These are phyloP conservation scores for Climacium dendroides DNA, from an alignment of 225 moss, liverwort and hornwort genomes.

Conservation along the genomic window DNA sequence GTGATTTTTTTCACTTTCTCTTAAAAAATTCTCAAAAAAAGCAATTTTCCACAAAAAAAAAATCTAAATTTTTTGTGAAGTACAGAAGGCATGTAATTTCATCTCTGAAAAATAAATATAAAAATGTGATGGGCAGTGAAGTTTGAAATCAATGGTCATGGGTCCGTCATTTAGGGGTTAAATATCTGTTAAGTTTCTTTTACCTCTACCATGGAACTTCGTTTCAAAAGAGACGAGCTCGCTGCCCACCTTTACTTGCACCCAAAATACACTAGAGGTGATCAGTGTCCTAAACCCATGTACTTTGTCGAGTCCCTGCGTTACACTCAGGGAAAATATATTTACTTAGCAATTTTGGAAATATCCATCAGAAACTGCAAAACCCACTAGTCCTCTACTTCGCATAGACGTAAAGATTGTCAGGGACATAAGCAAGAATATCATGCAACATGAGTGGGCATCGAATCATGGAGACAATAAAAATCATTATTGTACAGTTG, in stretches of 20 bases:
- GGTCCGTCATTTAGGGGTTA: too few relatives aligned
- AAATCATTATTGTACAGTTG: slow-evolving; percentile 36
- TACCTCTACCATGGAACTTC: neutral
- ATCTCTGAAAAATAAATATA: too few relatives aligned
- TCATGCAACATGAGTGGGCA: neutral
- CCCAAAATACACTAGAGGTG: neutral
- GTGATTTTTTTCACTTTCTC: too few relatives aligned
- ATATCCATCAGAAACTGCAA: neutral
- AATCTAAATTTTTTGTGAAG: too few relatives aligned
- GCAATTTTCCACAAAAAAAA: too few relatives aligned
- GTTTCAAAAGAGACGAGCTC: neutral
- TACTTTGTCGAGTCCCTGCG: neutral
- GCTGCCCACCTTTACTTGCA: neutral
- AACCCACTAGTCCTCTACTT: neutral
- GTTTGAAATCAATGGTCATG: too few relatives aligned
- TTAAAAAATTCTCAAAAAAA: too few relatives aligned
- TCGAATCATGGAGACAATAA: neutral
- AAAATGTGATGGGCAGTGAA: too few relatives aligned
- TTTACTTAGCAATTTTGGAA: too few relatives aligned
- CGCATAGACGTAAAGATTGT: neutral
- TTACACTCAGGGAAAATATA: neutral
- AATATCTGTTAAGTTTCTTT: neutral
- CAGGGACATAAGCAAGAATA: neutral
- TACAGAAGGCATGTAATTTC: too few relatives aligned
- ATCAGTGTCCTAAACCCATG: neutral